phyloP scores from a whole-genome alignment of 257 asterid species.

The Jacaranda copaia region DNA sequence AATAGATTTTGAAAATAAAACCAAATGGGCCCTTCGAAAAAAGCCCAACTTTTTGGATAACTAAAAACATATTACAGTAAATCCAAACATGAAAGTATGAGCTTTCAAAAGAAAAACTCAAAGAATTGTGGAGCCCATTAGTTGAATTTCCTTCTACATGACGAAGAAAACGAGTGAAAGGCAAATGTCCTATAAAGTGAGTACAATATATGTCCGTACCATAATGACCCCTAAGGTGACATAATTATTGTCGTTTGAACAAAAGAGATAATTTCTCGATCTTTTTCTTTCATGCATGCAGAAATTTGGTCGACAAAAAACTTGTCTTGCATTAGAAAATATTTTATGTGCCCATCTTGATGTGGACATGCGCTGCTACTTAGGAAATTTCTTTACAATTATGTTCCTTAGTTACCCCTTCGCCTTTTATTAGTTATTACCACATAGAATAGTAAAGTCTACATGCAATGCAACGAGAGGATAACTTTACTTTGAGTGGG shows the following conservation, averaged over 20 bases:
- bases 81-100: neutral
- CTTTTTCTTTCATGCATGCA: constrained; percentile 29
- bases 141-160: neutral
- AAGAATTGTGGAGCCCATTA: neutral
- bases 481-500: neutral
- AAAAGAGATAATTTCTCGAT: neutral
- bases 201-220: neutral
- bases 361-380: constrained; percentile 30
- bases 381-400: neutral
- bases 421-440: neutral
- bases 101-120: neutral
- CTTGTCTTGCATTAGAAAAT: neutral
- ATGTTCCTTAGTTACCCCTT: neutral
- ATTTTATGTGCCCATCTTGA: constrained; percentile 9
- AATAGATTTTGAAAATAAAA: no score
- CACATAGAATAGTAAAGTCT: neutral
- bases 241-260: constrained; percentile 8
- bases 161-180: neutral
- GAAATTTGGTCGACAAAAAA: neutral
- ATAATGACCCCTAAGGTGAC: constrained; percentile 18
- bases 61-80: no score
- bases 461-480: neutral
- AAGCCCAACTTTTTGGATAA: no score
- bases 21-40: no score
- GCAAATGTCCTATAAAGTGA: constrained; percentile 11